Conservation (phyloP, 371 early-diverging fungal genomes). For the Dichotomocladium elegans region DNA sequence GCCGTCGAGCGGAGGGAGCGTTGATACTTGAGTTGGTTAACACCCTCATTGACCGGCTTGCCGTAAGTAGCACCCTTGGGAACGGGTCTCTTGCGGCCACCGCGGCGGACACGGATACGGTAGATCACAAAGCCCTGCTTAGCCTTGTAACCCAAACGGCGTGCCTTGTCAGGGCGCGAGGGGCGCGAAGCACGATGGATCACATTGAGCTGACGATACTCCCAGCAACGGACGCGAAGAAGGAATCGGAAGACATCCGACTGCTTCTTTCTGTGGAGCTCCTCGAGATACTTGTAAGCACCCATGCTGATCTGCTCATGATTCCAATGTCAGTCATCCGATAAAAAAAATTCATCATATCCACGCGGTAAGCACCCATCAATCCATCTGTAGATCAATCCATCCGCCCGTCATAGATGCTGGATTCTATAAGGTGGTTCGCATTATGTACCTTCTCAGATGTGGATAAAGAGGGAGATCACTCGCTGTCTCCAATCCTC, state of each 20-base stretch:
- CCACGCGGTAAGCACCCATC: background rate
- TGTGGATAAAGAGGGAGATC: no score
- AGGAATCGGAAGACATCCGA: constrained; percentile 98
- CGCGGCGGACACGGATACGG: constrained; percentile 98
- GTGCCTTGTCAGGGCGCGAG: constrained; percentile 98
- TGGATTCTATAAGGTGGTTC: no score
- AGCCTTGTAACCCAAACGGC: constrained; percentile 98
- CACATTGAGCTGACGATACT: constrained; percentile 96
- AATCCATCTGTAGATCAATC: background rate
- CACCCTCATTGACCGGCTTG: constrained; percentile 97
- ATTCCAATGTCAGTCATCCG: background rate
- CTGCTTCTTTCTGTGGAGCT: constrained; percentile 98
- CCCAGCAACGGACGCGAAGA: constrained; percentile 97
- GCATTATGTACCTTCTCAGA: no score
- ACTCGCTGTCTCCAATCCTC: no score
- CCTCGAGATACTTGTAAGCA: constrained; percentile 96
- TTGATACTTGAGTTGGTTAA: constrained; percentile 96
- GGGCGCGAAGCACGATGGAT: constrained; percentile 98
- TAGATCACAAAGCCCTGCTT: constrained; percentile 98
- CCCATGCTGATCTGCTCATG: background rate
- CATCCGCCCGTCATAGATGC: no score
- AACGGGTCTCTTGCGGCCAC: constrained; percentile 94
- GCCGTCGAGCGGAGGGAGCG: constrained; percentile 91
- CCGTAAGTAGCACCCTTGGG: constrained; percentile 98
- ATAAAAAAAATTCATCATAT: no score